Evolutionary conservation across 176 grass and related monocot species (phyloP), one percentile per base, ranked within the genome.

Genomic region (Miscanthus lutarioriparius): DNA sequence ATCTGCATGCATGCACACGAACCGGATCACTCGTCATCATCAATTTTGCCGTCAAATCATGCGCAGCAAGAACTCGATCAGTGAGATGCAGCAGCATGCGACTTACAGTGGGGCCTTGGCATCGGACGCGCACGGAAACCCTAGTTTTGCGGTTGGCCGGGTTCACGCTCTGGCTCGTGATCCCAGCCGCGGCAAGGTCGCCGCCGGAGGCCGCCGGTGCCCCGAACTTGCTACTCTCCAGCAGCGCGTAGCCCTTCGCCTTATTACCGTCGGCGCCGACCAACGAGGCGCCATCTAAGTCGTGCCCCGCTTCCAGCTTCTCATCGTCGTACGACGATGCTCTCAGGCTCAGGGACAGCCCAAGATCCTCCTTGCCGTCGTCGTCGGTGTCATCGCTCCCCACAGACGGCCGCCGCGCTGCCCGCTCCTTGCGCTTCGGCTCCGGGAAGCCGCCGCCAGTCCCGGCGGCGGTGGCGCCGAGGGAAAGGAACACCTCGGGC

Each of bases 91-190:
- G 79, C 79, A 13, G 83, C 53, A 76, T 8, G 15, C 35, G 44
- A 39, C 96, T 93, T 94, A 99, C 96, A 23, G 96, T 99, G 61
- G 89, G 93, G 56, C 96, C 96, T 87, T 89, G 89, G 80, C 96
- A 99, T 39, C 93, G 85, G 63, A 94, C 96, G 76, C 96, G 88
- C 17, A 99, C 93, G 8, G 96, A 99, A 94, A 99, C 96, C 91
- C 96, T 96, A 91, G 96, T 96, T 90, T 99, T 99, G 70, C 96
- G 85, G 80, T 93, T 99, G 78, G 86, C 88, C 33, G 93, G 89
- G 85, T 96, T 99, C 71, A 92, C 87, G 81, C 93, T 90, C 86
- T 95, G 93, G 75, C 88, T 86, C 22, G 59, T 75, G 45, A 95
- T 62, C 40, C 87, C 87, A 9, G 74, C 63, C 74, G 81, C 78